Conservation (phyloP, 139 green algal genomes). For the Chlamydomonas sphaeroides region DNA sequence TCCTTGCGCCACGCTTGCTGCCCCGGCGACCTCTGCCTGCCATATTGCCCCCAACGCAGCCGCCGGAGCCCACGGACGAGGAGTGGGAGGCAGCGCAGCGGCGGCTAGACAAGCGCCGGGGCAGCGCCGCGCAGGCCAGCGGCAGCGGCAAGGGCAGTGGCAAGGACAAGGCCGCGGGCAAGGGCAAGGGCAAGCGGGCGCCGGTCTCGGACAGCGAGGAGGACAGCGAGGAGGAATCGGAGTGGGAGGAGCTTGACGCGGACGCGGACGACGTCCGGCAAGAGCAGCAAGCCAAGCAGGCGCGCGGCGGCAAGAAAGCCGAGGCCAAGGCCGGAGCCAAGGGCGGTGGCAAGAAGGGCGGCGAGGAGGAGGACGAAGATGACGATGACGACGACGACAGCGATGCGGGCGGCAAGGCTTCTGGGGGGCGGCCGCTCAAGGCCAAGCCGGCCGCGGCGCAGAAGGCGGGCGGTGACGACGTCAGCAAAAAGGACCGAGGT, state of each 20-base stretch:
- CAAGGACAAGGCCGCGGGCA: not conserved
- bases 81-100: conserved; percentile 58
- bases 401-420: too few species aligned
- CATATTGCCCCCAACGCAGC: not conserved
- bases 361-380: too few species aligned
- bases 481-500: too few species aligned
- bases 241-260: not conserved
- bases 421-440: too few species aligned
- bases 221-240: not conserved
- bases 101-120: not conserved
- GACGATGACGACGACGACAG: too few species aligned
- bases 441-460: too few species aligned
- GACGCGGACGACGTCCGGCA: too few species aligned
- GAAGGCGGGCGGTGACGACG: too few species aligned
- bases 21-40: not conserved
- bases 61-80: conserved; percentile 59
- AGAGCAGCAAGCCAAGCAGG: too few species aligned
- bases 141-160: not conserved
- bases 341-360: too few species aligned
- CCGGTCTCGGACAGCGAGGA: not conserved
- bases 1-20: too few species aligned
- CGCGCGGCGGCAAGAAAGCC: too few species aligned
- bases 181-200: not conserved
- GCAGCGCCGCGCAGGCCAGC: not conserved
- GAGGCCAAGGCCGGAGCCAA: not conserved